These are phyloP conservation scores for Globisporangium camurandrum DNA, from an alignment of 352 stramenopile genomes.

Conservation along the genomic window DNA sequence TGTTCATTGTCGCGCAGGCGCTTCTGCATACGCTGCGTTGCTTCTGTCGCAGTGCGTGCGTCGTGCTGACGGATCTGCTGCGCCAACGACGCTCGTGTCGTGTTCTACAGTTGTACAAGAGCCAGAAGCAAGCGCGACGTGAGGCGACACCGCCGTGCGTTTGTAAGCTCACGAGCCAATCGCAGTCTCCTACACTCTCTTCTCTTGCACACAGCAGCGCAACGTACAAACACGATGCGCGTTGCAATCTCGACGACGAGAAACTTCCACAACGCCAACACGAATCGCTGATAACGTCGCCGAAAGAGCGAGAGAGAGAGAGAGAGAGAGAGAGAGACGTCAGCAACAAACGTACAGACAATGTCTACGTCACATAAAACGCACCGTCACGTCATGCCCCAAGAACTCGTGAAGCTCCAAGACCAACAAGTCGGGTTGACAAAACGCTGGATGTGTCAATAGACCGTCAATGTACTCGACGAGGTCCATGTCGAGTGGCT, in stretches of 20 bases:
- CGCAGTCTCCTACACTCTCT: not conserved
- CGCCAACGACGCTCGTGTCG: conserved; percentile 3
- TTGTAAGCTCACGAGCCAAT: not conserved
- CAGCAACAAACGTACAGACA: not conserved
- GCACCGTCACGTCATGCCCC: conserved; percentile 23
- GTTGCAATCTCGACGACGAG: conserved; percentile 55
- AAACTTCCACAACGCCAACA: conserved; percentile 70
- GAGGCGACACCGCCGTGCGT: not conserved
- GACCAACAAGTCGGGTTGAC: conserved; percentile 51
- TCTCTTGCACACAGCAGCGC: not conserved
- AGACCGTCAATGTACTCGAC: conserved; percentile 59
- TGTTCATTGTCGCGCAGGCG: conserved; percentile 5
- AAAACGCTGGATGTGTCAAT: conserved; percentile 64
- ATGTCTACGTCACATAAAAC: conserved; percentile 5
- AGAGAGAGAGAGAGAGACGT: not conserved
- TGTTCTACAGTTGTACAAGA: conserved; percentile 5
- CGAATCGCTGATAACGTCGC: conserved; percentile 52
- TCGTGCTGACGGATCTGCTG: conserved; percentile 12
- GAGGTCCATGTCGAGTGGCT: conserved; percentile 45
- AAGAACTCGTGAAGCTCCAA: conserved; percentile 72
- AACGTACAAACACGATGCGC: conserved; percentile 38
- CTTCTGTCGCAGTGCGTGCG: not conserved
- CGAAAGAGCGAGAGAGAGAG: not conserved
- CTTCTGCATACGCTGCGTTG: not conserved
- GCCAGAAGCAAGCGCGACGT: no score